Conservation (phyloP, 2,329 filamentous ascomycete species). For the Purpureocillium lavendulum region DNA sequence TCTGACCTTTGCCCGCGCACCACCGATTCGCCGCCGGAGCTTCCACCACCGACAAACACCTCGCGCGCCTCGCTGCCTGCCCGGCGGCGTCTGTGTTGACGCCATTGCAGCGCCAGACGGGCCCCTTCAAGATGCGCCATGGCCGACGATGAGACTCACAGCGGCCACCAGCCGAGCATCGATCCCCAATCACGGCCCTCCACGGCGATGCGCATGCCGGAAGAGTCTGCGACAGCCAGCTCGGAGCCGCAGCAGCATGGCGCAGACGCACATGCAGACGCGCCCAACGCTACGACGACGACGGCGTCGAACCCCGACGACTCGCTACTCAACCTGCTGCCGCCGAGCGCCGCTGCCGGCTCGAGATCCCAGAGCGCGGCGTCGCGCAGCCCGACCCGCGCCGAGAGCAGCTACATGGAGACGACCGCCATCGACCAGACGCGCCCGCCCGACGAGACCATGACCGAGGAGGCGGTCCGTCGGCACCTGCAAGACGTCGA, state of each 20-base stretch:
- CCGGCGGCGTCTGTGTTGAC: no score
- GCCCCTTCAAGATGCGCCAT: slow-evolving; percentile 28
- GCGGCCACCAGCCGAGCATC: slow-evolving; percentile 13
- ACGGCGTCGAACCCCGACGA: slow-evolving; percentile 6
- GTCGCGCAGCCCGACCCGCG: no score
- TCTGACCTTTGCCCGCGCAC: no score
- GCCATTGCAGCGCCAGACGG: no score
- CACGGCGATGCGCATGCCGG: slow-evolving; percentile 16
- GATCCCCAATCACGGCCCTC: slow-evolving; percentile 11
- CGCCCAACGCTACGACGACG: not conserved
- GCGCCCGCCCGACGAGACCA: slow-evolving; percentile 31
- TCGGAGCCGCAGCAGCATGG: not conserved
- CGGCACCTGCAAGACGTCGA: slow-evolving; percentile 56
- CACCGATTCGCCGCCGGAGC: no score
- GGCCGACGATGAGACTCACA: slow-evolving; percentile 22
- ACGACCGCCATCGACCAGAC: slow-evolving; percentile 26
- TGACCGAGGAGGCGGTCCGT: slow-evolving; percentile 44
- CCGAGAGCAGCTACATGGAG: slow-evolving; percentile 35
- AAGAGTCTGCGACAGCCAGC: not conserved
- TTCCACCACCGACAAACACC: no score
- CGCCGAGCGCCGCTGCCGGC: no score
- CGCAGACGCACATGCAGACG: not conserved
- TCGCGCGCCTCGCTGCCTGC: no score
- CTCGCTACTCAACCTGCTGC: slow-evolving; percentile 6
- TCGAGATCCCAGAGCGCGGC: no score